phyloP scores from a whole-genome alignment of 345 rosid species.

The Garcia nutans region DNA sequence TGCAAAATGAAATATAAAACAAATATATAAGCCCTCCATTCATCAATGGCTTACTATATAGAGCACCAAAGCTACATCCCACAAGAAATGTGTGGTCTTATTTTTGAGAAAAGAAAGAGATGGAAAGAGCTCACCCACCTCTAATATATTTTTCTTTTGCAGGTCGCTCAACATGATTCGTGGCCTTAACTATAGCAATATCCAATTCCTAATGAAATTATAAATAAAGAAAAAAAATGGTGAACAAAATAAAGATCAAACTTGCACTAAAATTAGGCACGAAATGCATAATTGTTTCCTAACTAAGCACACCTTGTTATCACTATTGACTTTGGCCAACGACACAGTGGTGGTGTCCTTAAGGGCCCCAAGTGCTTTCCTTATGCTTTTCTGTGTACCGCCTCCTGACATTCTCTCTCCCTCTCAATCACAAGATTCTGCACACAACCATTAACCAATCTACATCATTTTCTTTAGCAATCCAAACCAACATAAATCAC shows the following conservation, averaged over 20 bases:
- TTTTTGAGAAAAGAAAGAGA: neutral
- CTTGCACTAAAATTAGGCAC: neutral
- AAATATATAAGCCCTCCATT: slow-evolving; percentile 6
- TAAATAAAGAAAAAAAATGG: slow-evolving; percentile 8
- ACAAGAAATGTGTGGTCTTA: neutral
- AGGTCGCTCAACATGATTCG: slow-evolving; percentile 90
- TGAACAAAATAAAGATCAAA: slow-evolving; percentile 6
- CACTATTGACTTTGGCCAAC: slow-evolving; percentile 96
- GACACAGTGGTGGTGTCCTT: slow-evolving; percentile 97
- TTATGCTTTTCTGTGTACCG: slow-evolving; percentile 80
- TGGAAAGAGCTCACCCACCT: slow-evolving; percentile 42
- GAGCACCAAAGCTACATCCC: neutral
- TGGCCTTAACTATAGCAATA: slow-evolving; percentile 91
- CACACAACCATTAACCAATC: slow-evolving; percentile 21
- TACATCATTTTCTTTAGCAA: slow-evolving; percentile 7
- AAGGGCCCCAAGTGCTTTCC: slow-evolving; percentile 94
- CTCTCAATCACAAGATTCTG: slow-evolving; percentile 40
- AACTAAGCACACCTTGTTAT: slow-evolving; percentile 64
- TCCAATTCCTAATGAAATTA: slow-evolving; percentile 73
- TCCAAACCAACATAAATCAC: neutral
- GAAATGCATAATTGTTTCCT: neutral
- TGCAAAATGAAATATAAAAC: slow-evolving; percentile 38
- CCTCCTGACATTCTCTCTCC: slow-evolving; percentile 69
- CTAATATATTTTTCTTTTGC: slow-evolving; percentile 85
- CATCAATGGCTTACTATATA: neutral